Conservation (phyloP, 2,329 filamentous ascomycete species). For the Fusarium mundagurra region DNA sequence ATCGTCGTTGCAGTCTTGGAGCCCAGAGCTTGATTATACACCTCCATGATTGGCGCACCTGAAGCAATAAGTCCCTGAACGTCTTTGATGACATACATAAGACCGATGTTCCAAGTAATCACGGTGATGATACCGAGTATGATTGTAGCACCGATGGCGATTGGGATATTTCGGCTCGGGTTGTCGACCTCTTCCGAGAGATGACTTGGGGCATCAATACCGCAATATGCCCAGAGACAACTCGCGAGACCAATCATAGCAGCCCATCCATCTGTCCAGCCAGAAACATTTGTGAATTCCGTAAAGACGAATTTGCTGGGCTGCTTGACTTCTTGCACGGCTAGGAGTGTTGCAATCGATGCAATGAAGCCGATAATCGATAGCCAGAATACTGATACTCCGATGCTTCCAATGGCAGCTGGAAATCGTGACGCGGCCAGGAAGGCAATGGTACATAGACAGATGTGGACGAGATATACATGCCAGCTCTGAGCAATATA, state of each 20-base stretch:
- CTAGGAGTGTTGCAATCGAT: accelerated
- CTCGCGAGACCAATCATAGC: not conserved
- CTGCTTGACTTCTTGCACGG: not conserved
- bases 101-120: not conserved
- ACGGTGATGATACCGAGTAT: not conserved
- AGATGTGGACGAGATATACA: not conserved
- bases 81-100: not conserved
- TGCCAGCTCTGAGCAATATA: not conserved
- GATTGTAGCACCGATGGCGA: not conserved
- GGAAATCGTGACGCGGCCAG: accelerated
- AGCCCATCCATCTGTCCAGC: not conserved
- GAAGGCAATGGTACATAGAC: not conserved
- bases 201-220: not conserved
- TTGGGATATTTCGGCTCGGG: not conserved
- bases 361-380: not conserved
- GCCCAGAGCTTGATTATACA: not conserved
- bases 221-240: not conserved
- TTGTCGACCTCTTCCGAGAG: not conserved
- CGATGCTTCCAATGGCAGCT: not conserved
- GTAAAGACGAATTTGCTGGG: not conserved
- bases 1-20: not conserved
- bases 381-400: accelerated
- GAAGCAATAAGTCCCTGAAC: not conserved
- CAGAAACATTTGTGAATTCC: not conserved
- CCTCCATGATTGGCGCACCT: not conserved